A percentile compares a stretch with the other conserved stretches of the same genome.
phyloP scores from a whole-genome alignment of 768 basidiomycete species.

The Mycena floridula region DNA sequence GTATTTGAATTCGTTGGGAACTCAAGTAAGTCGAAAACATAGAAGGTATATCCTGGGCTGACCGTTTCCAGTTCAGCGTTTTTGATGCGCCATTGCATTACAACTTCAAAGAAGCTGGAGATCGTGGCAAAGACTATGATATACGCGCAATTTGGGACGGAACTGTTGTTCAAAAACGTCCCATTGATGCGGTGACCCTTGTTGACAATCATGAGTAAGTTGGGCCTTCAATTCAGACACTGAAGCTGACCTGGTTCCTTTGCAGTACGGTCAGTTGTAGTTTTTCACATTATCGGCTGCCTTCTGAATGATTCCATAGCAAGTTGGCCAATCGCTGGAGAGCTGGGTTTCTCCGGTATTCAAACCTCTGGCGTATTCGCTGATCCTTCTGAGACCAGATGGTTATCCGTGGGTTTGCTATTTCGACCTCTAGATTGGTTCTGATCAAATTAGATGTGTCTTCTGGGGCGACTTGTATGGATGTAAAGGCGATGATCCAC shows the following conservation, averaged over 20 bases:
- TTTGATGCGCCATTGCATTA: conserved; percentile 68
- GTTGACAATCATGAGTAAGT: conserved; percentile 63
- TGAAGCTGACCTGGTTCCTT: not conserved
- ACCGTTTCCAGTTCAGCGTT: conserved; percentile 39
- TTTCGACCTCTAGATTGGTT: not conserved
- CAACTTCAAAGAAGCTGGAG: conserved; percentile 57
- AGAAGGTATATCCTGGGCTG: not conserved
- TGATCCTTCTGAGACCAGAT: conserved; percentile 43
- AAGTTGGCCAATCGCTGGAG: conserved; percentile 53
- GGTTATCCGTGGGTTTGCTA: conserved; percentile 48
- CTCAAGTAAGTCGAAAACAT: conserved; percentile 11
- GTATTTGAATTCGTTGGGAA: conserved; percentile 16
- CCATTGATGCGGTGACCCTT: conserved; percentile 62
- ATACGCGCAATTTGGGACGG: conserved; percentile 52
- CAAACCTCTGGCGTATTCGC: conserved; percentile 54
- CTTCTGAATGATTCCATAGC: conserved; percentile 32
- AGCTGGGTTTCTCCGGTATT: conserved; percentile 50
- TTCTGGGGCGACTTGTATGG: conserved; percentile 59
- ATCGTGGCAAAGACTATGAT: conserved; percentile 48
- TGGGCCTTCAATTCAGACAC: not conserved
- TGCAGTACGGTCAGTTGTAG: conserved; percentile 34
- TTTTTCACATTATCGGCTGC: no score
- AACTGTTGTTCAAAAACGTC: conserved; percentile 48
- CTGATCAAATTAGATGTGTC: conserved; percentile 37
- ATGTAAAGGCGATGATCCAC: conserved; percentile 30